Evolutionary conservation across 306 rosid genomes (phyloP).

Genomic region (Acacia acuminata): DNA sequence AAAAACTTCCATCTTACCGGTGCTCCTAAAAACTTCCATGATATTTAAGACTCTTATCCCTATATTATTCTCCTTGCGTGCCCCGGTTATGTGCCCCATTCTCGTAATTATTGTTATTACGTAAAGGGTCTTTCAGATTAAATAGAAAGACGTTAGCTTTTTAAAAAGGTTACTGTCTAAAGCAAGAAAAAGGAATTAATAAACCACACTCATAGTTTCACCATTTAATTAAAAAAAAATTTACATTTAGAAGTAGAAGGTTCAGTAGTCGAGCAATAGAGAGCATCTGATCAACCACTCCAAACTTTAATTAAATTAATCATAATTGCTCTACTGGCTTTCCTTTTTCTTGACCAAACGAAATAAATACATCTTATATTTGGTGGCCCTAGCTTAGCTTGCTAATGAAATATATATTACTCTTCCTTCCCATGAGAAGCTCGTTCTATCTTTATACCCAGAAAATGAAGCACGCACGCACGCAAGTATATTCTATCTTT

Average conservation of each 20-base stretch:
- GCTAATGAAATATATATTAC: not conserved
- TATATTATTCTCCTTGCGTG: not conserved
- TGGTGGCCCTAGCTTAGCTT: not conserved
- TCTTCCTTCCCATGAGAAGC: not conserved
- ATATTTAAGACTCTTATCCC: too few species aligned
- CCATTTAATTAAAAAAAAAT: not conserved
- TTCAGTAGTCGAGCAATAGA: too few species aligned
- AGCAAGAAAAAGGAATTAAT: not conserved
- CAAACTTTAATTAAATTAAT: not conserved
- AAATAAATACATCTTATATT: not conserved
- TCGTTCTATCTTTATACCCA: not conserved
- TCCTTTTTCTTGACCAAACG: not conserved
- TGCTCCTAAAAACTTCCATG: too few species aligned
- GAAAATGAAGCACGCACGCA: not conserved
- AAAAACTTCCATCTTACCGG: too few species aligned
- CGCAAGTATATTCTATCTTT: too few species aligned
- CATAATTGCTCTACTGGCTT: not conserved
- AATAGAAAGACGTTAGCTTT: not conserved
- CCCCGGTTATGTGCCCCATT: not conserved
- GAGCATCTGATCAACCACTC: not conserved
- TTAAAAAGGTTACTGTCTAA: not conserved
- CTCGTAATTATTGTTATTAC: not conserved
- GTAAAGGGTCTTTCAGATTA: not conserved
- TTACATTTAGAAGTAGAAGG: not conserved
- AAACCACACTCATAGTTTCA: not conserved